Base-by-base conservation (phyloP, 2,329 filamentous ascomycete genomes). In the Colletotrichum cereale region DNA sequence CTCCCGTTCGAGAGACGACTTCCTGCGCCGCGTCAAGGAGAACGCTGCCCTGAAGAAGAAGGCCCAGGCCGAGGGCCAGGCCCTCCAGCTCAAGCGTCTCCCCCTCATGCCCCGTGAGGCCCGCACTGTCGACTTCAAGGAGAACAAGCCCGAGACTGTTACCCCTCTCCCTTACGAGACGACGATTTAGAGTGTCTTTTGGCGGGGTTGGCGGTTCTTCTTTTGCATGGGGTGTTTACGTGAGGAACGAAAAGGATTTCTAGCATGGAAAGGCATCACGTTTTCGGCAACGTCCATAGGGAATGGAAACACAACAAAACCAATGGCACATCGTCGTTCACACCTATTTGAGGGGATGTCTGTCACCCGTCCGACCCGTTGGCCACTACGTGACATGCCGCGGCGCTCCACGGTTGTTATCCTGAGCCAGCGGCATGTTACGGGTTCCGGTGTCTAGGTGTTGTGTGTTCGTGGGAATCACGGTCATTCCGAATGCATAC, bases 161-260 rank as follows among this genome's bases (percentile, higher is more conserved):
- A 91, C 91, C 75, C 95, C 96, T 79, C 90, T 98, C 79, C 87
- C 96, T 81, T 99, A 98, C 91, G 96, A 98, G 90, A 99, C 96
- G 80, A 96, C 94, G 83, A 98, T 99, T 86, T 99, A 96, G 91
- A 71, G 72, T 66, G 73, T 72, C 72, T 61, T 63, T 66, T 60
- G 61, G 62, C 63, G 52, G 71, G 58, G 50, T 73, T 71, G 71
- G 57, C 67, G 71, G 68, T 72, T 73, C 73, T 74, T 74, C 67
- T 74, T 68, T 71, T 73, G 71, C 71, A 72, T 73, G 73, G 64
- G 73, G 73, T 74, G 73, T 74, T 72, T 74, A 74, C 73, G 67
- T 73, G 73, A 72, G 71, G 72, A 73, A 72, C 73, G 73, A 72
- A 73, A 71, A 70, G 70, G 66, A 62, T 67, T 67, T 73, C 71